Conservation (phyloP, 176 grass and related monocot species). For the Puccinellia tenuiflora region DNA sequence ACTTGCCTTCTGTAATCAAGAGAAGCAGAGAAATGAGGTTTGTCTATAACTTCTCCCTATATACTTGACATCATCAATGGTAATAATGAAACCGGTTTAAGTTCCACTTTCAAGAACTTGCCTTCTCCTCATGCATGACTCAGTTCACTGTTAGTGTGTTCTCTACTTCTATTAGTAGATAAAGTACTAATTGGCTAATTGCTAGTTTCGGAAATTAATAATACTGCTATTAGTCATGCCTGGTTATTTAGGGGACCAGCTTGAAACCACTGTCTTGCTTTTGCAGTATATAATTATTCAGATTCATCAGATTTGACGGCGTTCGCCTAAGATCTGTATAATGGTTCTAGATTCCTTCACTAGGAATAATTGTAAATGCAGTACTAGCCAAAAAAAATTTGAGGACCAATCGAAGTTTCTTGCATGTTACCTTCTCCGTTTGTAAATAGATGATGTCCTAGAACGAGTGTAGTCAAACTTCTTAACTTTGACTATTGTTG, state of each 20-base stretch:
- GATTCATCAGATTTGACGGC: neutral
- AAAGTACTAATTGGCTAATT: neutral
- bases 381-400: neutral
- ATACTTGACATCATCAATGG: neutral
- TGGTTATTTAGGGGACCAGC: neutral
- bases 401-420: neutral
- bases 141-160: neutral
- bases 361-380: neutral
- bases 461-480: neutral
- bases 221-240: constrained; percentile 5
- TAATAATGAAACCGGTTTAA: neutral
- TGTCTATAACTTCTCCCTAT: neutral
- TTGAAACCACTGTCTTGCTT: neutral
- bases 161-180: too few relatives aligned
- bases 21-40: constrained; percentile 93
- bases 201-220: neutral
- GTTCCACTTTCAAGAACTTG: neutral
- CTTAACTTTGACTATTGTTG: neutral
- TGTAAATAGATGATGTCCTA: neutral
- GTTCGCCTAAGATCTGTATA: neutral
- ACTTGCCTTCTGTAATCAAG: constrained; percentile 91
- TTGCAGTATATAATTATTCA: neutral
- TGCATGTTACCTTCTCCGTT: neutral
- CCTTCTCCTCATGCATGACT: neutral
- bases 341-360: neutral